Conservation (phyloP, 108 stramenopile genomes). For the Cyclotella choctawhatcheeana region DNA sequence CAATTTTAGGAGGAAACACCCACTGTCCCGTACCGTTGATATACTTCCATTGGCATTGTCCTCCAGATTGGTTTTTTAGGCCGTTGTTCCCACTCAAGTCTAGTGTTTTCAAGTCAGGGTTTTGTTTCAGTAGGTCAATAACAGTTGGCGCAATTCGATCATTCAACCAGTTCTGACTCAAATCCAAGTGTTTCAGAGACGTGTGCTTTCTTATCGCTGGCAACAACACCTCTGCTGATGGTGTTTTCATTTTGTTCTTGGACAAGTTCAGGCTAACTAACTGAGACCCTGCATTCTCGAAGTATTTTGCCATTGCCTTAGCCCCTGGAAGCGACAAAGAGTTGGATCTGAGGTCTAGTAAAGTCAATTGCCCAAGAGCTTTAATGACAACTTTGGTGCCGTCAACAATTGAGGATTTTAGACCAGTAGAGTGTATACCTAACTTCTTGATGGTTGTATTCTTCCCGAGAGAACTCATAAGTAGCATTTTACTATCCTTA, state of each 20-base stretch:
- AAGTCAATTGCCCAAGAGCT: slow-evolving; percentile 3
- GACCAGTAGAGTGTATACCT: background rate
- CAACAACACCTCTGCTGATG: no score
- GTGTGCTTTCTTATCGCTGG: no score
- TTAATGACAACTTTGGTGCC: background rate
- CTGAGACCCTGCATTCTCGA: background rate
- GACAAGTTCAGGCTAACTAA: background rate
- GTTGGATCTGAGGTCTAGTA: slow-evolving; percentile 13
- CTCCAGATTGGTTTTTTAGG: background rate
- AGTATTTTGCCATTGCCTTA: background rate
- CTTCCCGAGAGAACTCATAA: background rate
- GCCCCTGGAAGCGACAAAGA: background rate
- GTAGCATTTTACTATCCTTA: background rate
- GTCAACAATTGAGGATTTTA: background rate
- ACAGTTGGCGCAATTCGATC: slow-evolving; percentile 1
- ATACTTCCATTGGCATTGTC: background rate
- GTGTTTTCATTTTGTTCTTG: background rate
- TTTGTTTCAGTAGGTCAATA: slow-evolving; percentile 19
- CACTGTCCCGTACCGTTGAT: background rate
- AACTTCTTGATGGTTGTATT: slow-evolving; percentile 7
- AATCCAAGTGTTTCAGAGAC: no score
- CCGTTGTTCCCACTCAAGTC: slow-evolving; percentile 5
- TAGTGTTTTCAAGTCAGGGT: slow-evolving; percentile 13
- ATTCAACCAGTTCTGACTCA: background rate
- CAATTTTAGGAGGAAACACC: background rate